Base-by-base conservation (phyloP, 441 rosid genomes). In the Gossypium lobatum region DNA sequence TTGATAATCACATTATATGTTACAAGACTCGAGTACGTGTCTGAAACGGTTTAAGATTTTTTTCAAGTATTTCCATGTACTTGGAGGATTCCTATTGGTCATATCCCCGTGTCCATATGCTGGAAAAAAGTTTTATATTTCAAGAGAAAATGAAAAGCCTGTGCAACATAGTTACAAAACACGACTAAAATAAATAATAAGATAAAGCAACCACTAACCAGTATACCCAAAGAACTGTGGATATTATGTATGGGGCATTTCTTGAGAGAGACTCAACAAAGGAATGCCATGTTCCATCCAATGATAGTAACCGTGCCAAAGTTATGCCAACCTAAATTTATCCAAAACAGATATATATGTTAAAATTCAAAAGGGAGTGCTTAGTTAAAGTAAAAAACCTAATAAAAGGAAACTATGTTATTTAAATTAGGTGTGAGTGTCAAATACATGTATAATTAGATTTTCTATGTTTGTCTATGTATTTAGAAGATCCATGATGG, bases 211-310 rank as follows among this genome's bases (percentile, higher is more conserved):
- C 20, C 64, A 80, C 91, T 70, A 76, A 89, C 97, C 95, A 93
- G 85, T 91, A 91, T 64, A 91, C 97, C 97, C 98, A 93, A 18
- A 83, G 63, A 28, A 91, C 80, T 0, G 93, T 93, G 63, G 98
- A 91, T 66, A 89, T 46, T 67, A 93, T 82, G 64, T 83, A 77
- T 16, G 91, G 84, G 61, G 85, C 77, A 73, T 89, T 90, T 86
- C 76, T 80, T 63, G 90, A 83, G 77, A 93, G 85, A 74, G 94
- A 93, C 75, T 82, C 88, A 23, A 73, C 84, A 76, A 90, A 88
- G 0, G 88, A 83, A 69, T 77, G 89, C 96, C 97, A 90, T 14
- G 98, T 88, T 71, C 98, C 97, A 77, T 88, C 94, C 74, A 91
- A 57, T 62, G 91, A 79, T 55, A 91, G 91, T 91, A 85, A 82